Evolutionary conservation across 2,329 filamentous ascomycete species (phyloP), one percentile per base, ranked within the genome.

Genomic region (Nemania bipapillata): DNA sequence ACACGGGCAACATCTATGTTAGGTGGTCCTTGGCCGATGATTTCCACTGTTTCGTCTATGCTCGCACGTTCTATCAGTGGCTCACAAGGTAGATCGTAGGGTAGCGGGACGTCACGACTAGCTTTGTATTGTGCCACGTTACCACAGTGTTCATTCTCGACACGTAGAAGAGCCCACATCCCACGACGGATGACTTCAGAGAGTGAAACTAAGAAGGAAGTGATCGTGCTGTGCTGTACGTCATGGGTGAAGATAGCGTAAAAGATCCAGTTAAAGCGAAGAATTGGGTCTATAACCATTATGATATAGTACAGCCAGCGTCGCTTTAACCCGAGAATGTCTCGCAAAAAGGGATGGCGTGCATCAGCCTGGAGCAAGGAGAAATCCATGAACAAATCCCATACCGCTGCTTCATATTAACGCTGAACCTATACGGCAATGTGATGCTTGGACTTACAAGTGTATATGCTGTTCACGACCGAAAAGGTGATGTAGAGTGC

Each of bases 351-450:
- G 1, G 83, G 86, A 72, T 92, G 84, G 11, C 87, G 86, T 0
- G 92, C 88, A 63, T 90, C 88, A 0, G 91, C 86, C 74, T 97
- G 94, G 2, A 95, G 86, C n/a, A 97, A 85, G 66, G 92, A 96
- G 86, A 96, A 98, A 79, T 99, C 96, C 92, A 98, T 97, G 72
- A 93, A 89, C 1, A 99, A 82, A 78, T 99, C 96, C 96, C 96
- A 99, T 49, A 97, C 86, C 9, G 90, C 89, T 90, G 50, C 45
- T 37, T 22, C 11, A 42, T 40, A 8, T 35, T 17, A 69, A 45
- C 32, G 24, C 5, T 3, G 32, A 47, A 30, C 20, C 4, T 12
- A 20, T 12, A n/a, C 8, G 8, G 3, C 17, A 26, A 22, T n/a
- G 20, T 20, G 4, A 17, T 15, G 5, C 4, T 5, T 28, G 11